Evolutionary conservation across 306 rosid species (phyloP).

Genomic region (Vigna angularis): DNA sequence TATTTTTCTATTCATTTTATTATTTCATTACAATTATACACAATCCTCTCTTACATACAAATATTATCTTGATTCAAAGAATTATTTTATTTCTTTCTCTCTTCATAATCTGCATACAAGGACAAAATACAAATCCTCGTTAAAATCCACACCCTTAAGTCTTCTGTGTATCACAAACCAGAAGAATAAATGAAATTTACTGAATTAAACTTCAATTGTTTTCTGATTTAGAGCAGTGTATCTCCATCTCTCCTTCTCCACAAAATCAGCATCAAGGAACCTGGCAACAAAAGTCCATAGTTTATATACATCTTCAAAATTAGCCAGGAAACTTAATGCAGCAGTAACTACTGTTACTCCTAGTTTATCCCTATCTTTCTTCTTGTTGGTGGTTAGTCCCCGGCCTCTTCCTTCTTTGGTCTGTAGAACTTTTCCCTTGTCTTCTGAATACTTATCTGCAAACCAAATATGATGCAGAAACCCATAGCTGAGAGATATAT

Average conservation of each 20-base stretch:
- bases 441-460: slow-evolving; percentile 76
- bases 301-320: slow-evolving; percentile 79
- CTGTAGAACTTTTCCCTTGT: slow-evolving; percentile 70
- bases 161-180: slow-evolving; percentile 32
- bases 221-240: slow-evolving; percentile 92
- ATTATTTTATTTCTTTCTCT: too few relatives aligned
- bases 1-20: too few relatives aligned
- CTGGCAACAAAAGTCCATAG: slow-evolving; percentile 92
- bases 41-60: too few relatives aligned
- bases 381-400: slow-evolving; percentile 48
- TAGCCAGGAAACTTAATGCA: slow-evolving; percentile 82
- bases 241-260: slow-evolving; percentile 98
- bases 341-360: slow-evolving; percentile 94
- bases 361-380: slow-evolving; percentile 51
- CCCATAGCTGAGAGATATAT: slow-evolving; percentile 85
- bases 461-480: slow-evolving; percentile 83
- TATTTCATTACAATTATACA: too few relatives aligned
- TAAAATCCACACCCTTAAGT: slow-evolving; percentile 26
- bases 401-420: slow-evolving; percentile 52
- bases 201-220: slow-evolving; percentile 67
- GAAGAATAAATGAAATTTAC: slow-evolving; percentile 44
- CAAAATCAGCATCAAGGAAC: slow-evolving; percentile 95
- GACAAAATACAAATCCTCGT: slow-evolving; percentile 41
- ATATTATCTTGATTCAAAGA: too few relatives aligned
- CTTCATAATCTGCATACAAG: slow-evolving; percentile 1